Base-by-base conservation (phyloP, 2,329 filamentous ascomycete species). In the Aspergillus quadrilineatus region DNA sequence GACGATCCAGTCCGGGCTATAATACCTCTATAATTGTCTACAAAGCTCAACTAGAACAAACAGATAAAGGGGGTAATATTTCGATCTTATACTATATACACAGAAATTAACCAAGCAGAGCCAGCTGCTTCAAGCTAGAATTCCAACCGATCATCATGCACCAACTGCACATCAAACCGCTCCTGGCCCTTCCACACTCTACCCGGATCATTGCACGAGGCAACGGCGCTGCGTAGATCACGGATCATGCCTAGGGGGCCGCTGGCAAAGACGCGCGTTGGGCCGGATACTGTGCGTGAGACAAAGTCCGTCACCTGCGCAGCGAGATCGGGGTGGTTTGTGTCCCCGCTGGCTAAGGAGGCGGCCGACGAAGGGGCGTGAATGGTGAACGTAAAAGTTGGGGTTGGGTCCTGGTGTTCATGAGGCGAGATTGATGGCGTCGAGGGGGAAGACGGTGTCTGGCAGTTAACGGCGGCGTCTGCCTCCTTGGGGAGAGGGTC, bases 171-270 rank as follows among this genome's bases (percentile, higher is more conserved):
- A 65, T 86, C 80, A 47, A 75, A 82, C 37, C 77, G 76, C 63
- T 81, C 80, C 22, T 86, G 76, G 0, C 84, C 83, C 53, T 70
- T 80, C 84, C 83, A 86, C 8, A 87, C 83, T 60, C 75, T 79
- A 0, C 65, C 62, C 0, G 77, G 80, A 6, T 77, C 77, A 67
- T 86, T 87, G 41, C 76, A 78, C 6, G 73, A 4, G 50, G 60
- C 3, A 56, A 73, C 7, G 53, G 83, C 22, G 64, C 82, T 1
- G 49, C 58, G 4, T 57, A 65, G 1, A 71, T 84, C 1, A 50
- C 75, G 0, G 55, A 65, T 3, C 81, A 88, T 85, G 1, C 78
- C 75, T 0, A 78, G 77, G 1, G 85, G 85, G 0, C 85, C 85
- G 62, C 84, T 87, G 0, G 80, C 84, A 65, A 85, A 79, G 0